Percentiles rank a stretch among this genome's conserved stretches.
phyloP scores from a whole-genome alignment of 306 rosid genomes.

The Mimosa pudica region DNA sequence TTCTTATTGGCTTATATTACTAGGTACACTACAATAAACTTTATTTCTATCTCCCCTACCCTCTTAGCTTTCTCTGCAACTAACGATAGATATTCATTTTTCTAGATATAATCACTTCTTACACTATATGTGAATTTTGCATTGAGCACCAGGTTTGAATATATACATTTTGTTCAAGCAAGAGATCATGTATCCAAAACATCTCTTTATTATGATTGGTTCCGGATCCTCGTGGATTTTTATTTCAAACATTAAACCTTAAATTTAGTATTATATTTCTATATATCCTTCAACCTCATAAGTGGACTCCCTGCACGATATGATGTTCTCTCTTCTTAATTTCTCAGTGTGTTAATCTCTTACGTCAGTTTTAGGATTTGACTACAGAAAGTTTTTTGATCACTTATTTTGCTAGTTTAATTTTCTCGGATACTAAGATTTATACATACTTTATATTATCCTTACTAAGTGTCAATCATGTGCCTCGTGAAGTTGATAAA shows the following conservation, averaged over 20 bases:
- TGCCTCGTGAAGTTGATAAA: not conserved
- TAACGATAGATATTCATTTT: not conserved
- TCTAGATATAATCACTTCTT: slow-evolving; percentile 17
- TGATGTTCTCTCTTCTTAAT: not conserved
- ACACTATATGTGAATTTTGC: not conserved
- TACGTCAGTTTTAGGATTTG: slow-evolving; percentile 4
- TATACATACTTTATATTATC: not conserved
- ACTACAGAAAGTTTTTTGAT: not conserved
- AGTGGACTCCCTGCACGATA: not conserved
- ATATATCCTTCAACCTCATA: slow-evolving; percentile 6
- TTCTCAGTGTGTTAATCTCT: not conserved
- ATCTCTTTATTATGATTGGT: slow-evolving; percentile 33
- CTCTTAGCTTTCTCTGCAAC: not conserved
- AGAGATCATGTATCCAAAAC: slow-evolving; percentile 34
- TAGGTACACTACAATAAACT: slow-evolving; percentile 21
- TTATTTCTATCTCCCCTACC: not conserved
- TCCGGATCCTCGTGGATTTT: slow-evolving; percentile 26
- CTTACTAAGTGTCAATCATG: not conserved
- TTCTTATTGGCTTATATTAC: slow-evolving; percentile 17
- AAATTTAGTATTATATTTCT: slow-evolving; percentile 1
- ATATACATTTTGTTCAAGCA: slow-evolving; percentile 23
- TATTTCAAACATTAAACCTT: slow-evolving; percentile 32
- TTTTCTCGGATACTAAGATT: not conserved
- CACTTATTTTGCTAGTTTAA: not conserved
- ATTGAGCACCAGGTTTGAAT: slow-evolving; percentile 34